These are phyloP conservation scores for Chytridiales sp. DNA, from an alignment of 371 early-diverging fungal genomes.

Conservation along the genomic window DNA sequence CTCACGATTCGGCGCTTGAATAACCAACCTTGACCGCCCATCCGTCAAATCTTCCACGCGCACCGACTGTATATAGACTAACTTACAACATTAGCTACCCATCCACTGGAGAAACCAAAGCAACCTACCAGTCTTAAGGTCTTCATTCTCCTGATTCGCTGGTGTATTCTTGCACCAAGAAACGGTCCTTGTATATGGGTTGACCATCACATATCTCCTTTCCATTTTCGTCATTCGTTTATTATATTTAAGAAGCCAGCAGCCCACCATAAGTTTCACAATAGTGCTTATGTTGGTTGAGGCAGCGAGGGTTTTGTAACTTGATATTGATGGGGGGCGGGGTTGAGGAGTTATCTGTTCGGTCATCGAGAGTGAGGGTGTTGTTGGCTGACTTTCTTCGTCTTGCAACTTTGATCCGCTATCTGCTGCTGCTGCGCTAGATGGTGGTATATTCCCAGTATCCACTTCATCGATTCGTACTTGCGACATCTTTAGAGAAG, in stretches of 20 bases:
- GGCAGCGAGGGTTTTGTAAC: background rate
- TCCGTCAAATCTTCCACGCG: constrained; percentile 29
- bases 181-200: constrained; percentile 25
- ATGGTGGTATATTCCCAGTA: background rate
- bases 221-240: constrained; percentile 19
- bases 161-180: constrained; percentile 26
- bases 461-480: too few relatives aligned
- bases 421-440: background rate
- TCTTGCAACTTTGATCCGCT: background rate
- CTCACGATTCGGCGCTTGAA: constrained; percentile 15
- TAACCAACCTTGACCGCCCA: constrained; percentile 22
- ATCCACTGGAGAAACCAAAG: background rate
- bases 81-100: background rate
- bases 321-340: too few relatives aligned
- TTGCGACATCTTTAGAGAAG: too few relatives aligned
- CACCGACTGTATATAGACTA: constrained; percentile 25
- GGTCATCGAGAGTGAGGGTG: too few relatives aligned
- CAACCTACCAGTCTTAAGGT: constrained; percentile 8
- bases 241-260: constrained; percentile 23
- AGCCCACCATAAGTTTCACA: constrained; percentile 26
- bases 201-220: constrained; percentile 23
- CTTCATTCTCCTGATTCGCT: background rate
- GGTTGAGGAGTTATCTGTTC: too few relatives aligned
- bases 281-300: constrained; percentile 19
- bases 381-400: background rate